These are phyloP conservation scores for Diaporthe velutina DNA, from an alignment of 2,329 filamentous ascomycete genomes.

Conservation along the genomic window DNA sequence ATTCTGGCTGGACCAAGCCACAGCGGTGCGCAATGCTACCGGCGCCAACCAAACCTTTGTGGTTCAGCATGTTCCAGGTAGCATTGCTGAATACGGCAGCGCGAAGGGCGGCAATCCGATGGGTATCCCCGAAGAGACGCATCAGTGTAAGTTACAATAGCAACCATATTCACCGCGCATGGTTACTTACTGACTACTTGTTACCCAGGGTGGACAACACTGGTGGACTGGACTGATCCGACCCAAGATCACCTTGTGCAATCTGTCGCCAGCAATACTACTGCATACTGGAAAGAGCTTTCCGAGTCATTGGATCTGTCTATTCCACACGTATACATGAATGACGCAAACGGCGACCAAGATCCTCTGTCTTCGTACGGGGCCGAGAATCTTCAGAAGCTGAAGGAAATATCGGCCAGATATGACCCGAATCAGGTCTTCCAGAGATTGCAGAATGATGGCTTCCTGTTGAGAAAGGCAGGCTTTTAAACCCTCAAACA, in stretches of 20 bases:
- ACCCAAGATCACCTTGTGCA: slow-evolving; percentile 39
- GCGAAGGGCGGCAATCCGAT: slow-evolving; percentile 42
- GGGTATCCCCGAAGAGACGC: slow-evolving; percentile 33
- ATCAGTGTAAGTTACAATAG: slow-evolving; percentile 41
- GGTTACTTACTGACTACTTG: not conserved
- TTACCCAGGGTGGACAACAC: slow-evolving; percentile 42
- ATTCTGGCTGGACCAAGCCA: slow-evolving; percentile 42
- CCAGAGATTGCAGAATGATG: slow-evolving; percentile 40
- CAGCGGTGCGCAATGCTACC: slow-evolving; percentile 34
- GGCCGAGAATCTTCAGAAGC: not conserved
- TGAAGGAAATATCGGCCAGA: slow-evolving; percentile 42
- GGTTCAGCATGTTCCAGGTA: slow-evolving; percentile 39
- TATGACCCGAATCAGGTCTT: slow-evolving; percentile 46
- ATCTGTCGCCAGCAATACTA: slow-evolving; percentile 40
- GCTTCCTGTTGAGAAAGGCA: slow-evolving; percentile 1
- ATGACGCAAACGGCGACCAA: slow-evolving; percentile 11
- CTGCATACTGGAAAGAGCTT: slow-evolving; percentile 31
- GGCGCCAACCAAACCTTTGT: slow-evolving; percentile 44
- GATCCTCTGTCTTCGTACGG: not conserved
- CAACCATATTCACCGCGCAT: not conserved
- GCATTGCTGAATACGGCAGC: slow-evolving; percentile 35
- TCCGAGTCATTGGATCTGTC: not conserved
- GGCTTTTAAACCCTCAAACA: no score
- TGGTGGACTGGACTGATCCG: slow-evolving; percentile 42
- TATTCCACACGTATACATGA: not conserved